These are phyloP conservation scores for Lentithecium fluviatile DNA, from an alignment of 495 filamentous ascomycete genomes.

Conservation along the genomic window DNA sequence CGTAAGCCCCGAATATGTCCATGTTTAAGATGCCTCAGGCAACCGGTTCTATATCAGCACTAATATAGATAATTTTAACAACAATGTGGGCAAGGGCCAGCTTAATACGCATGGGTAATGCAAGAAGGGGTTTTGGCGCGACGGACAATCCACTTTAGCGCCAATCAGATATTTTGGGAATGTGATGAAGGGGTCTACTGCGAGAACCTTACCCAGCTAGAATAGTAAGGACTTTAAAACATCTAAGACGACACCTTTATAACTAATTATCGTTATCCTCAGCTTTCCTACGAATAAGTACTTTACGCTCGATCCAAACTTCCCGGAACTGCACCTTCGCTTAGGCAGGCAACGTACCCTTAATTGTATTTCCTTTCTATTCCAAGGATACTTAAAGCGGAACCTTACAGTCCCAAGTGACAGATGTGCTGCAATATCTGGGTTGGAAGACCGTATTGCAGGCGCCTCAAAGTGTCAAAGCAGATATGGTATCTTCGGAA, in stretches of 20 bases:
- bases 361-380: constrained; percentile 14
- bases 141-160: constrained; percentile 18
- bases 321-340: background rate
- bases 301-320: constrained; percentile 17
- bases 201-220: constrained; percentile 9
- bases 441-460: constrained; percentile 10
- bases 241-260: background rate
- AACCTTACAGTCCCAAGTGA: constrained; percentile 12
- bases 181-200: constrained; percentile 15
- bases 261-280: background rate
- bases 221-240: constrained; percentile 8
- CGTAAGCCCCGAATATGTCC: background rate
- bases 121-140: constrained; percentile 11
- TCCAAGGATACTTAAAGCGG: constrained; percentile 5
- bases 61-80: constrained; percentile 15
- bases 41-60: constrained; percentile 14
- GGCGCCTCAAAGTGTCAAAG: constrained; percentile 6
- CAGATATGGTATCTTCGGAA: constrained; percentile 15
- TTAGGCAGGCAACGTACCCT: background rate
- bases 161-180: constrained; percentile 15
- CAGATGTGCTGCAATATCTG: constrained; percentile 11
- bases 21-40: constrained; percentile 11
- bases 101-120: constrained; percentile 19
- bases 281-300: background rate
- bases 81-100: constrained; percentile 7